phyloP scores from a whole-genome alignment of 106 monocot genomes.

The Dioscorea alata region DNA sequence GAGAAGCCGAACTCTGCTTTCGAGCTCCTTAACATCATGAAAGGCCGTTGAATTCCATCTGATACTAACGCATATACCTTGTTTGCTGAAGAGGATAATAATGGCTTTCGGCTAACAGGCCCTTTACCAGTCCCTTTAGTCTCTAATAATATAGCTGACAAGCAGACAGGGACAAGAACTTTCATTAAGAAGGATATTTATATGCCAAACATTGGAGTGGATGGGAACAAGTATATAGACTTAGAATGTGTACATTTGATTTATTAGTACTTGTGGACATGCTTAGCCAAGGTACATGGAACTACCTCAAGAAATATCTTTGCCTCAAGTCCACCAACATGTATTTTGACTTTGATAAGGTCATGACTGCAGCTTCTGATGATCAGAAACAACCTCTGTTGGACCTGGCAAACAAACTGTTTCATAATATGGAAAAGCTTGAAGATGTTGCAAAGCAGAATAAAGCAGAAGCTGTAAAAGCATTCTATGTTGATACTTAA shows the following conservation, averaged over 20 bases:
- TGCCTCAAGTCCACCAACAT: conserved; percentile 57
- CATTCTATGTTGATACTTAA: too few species aligned
- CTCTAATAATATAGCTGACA: conserved; percentile 38
- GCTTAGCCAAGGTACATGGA: conserved; percentile 37
- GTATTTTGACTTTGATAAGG: conserved; percentile 69
- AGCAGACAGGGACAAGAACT: conserved; percentile 45
- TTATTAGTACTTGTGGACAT: conserved; percentile 57
- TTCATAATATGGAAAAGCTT: too few species aligned
- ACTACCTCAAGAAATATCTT: conserved; percentile 54
- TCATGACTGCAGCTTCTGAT: too few species aligned
- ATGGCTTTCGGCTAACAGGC: conserved; percentile 55
- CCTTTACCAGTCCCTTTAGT: conserved; percentile 44
- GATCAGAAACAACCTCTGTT: too few species aligned
- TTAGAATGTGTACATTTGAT: conserved; percentile 54
- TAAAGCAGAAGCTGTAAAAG: too few species aligned
- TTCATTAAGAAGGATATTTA: conserved; percentile 54
- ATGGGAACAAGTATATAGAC: conserved; percentile 27
- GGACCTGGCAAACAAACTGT: too few species aligned
- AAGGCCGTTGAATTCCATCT: too few species aligned
- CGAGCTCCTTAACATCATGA: too few species aligned
- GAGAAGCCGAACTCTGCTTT: too few species aligned
- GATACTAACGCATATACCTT: too few species aligned
- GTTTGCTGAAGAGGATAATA: conserved; percentile 23
- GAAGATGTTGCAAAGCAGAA: too few species aligned
- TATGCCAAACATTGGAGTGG: conserved; percentile 40